These are phyloP conservation scores for Colletotrichum karsti DNA, from an alignment of 2,329 filamentous ascomycete genomes.

Conservation along the genomic window DNA sequence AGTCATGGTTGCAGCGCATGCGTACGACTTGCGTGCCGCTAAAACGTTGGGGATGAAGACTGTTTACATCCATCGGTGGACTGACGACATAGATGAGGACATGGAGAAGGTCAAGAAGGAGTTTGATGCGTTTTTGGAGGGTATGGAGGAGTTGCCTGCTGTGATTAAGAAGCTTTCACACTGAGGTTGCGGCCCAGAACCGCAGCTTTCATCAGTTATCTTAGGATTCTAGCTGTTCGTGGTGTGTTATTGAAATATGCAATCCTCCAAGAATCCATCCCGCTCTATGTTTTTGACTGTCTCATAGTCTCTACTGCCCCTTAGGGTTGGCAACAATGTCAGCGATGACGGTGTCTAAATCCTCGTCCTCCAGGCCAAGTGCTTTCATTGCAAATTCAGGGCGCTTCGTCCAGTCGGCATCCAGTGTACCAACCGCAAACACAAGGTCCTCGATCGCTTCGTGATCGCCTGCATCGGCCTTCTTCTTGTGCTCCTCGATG, in stretches of 20 bases:
- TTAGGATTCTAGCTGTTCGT: no score
- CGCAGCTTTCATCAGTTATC: no score
- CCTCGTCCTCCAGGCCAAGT: slow-evolving; percentile 55
- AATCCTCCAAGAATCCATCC: no score
- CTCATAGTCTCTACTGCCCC: neutral
- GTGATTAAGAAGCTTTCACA: slow-evolving; percentile 14
- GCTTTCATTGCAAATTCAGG: slow-evolving; percentile 56
- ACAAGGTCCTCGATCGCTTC: slow-evolving; percentile 55
- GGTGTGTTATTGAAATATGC: no score
- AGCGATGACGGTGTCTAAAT: slow-evolving; percentile 50
- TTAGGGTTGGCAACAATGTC: slow-evolving; percentile 38
- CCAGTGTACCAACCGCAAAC: slow-evolving; percentile 55
- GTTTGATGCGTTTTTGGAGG: slow-evolving; percentile 43
- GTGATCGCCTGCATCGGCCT: slow-evolving; percentile 46
- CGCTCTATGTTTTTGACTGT: no score
- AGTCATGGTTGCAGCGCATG: slow-evolving; percentile 62
- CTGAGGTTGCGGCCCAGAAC: no score
- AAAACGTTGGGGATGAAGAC: slow-evolving; percentile 57
- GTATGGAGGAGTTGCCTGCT: slow-evolving; percentile 29
- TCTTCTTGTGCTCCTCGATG: slow-evolving; percentile 45
- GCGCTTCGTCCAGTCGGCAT: slow-evolving; percentile 57
- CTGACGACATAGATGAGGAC: slow-evolving; percentile 60
- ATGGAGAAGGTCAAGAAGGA: slow-evolving; percentile 48
- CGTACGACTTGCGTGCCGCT: slow-evolving; percentile 60
- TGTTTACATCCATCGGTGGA: slow-evolving; percentile 60